Percentiles rank a stretch among this genome's conserved stretches.
Conservation (phyloP, 805 yeast species). For the Helenozyma rhizophorensis region DNA sequence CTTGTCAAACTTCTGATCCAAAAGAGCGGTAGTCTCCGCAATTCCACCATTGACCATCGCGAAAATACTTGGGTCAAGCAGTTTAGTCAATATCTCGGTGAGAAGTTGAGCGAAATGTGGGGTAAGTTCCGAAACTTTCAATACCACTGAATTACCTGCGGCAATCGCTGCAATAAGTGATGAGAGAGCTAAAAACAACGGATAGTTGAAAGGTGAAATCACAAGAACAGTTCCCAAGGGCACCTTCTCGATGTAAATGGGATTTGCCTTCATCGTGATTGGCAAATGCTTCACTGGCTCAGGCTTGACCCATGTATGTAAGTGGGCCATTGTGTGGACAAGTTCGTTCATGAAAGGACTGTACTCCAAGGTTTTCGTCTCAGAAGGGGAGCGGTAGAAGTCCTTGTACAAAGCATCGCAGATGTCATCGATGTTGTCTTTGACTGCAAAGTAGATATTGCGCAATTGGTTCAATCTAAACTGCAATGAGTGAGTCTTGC, state of each 20-base stretch:
- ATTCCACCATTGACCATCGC: conserved; percentile 71
- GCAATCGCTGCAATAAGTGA: conserved; percentile 81
- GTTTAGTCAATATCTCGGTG: conserved; percentile 47
- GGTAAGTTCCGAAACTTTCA: conserved; percentile 71
- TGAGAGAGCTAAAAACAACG: conserved; percentile 55
- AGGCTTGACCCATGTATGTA: conserved; percentile 60
- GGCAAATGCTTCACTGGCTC: conserved; percentile 37
- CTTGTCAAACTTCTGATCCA: conserved; percentile 68
- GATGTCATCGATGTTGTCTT: conserved; percentile 53
- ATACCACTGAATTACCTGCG: conserved; percentile 75
- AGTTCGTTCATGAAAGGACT: conserved; percentile 51
- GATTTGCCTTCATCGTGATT: conserved; percentile 21
- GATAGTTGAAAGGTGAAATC: conserved; percentile 80
- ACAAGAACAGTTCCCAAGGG: conserved; percentile 66
- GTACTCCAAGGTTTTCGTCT: conserved; percentile 59
- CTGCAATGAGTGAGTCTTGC: conserved; percentile 48
- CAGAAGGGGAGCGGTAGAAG: conserved; percentile 60
- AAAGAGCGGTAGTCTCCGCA: conserved; percentile 45
- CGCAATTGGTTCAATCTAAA: conserved; percentile 61
- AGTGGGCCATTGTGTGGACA: conserved; percentile 50
- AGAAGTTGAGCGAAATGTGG: conserved; percentile 59
- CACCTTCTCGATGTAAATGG: conserved; percentile 17
- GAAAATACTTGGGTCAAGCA: conserved; percentile 54
- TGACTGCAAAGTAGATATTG: conserved; percentile 58
- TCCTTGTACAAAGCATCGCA: conserved; percentile 60